A percentile compares a stretch with the other conserved stretches of the same genome.
These are phyloP conservation scores for Penicillium sp. DNA, from an alignment of 2,329 filamentous ascomycete species.

Conservation along the genomic window DNA sequence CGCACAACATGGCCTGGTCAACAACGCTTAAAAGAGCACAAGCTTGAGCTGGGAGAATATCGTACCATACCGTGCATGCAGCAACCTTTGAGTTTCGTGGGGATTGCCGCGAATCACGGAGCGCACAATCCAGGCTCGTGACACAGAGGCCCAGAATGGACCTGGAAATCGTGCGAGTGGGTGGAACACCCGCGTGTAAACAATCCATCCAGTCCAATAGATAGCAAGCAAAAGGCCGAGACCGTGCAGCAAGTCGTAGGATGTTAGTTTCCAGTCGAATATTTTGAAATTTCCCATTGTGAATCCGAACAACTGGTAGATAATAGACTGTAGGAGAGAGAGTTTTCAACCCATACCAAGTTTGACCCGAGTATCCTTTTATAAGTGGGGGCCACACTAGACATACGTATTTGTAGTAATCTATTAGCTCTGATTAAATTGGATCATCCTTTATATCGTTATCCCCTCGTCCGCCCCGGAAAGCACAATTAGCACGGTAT, in stretches of 20 bases:
- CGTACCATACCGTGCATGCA: slow-evolving; percentile 18
- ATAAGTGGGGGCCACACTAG: neutral
- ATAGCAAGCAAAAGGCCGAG: neutral
- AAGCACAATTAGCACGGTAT: no score
- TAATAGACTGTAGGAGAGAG: slow-evolving; percentile 3
- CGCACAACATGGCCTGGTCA: slow-evolving; percentile 18
- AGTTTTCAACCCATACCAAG: slow-evolving; percentile 2
- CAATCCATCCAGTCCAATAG: slow-evolving; percentile 22
- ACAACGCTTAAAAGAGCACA: neutral
- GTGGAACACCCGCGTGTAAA: slow-evolving; percentile 24
- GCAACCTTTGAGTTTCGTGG: slow-evolving; percentile 19
- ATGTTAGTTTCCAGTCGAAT: slow-evolving; percentile 3
- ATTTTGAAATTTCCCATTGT: slow-evolving; percentile 2
- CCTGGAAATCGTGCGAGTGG: slow-evolving; percentile 21
- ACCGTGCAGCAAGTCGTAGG: neutral
- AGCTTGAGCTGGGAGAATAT: neutral
- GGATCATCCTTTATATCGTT: no score
- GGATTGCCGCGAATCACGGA: slow-evolving; percentile 22
- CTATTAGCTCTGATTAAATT: neutral
- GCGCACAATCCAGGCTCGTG: slow-evolving; percentile 25
- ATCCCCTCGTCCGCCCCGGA: no score
- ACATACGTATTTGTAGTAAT: neutral
- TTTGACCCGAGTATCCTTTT: neutral
- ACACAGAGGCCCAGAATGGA: slow-evolving; percentile 25
- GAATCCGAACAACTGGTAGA: slow-evolving; percentile 1